A percentile compares a stretch with the other conserved stretches of the same genome.
These are phyloP conservation scores for Trametes cinnabarina DNA, from an alignment of 768 basidiomycete genomes.

Conservation along the genomic window DNA sequence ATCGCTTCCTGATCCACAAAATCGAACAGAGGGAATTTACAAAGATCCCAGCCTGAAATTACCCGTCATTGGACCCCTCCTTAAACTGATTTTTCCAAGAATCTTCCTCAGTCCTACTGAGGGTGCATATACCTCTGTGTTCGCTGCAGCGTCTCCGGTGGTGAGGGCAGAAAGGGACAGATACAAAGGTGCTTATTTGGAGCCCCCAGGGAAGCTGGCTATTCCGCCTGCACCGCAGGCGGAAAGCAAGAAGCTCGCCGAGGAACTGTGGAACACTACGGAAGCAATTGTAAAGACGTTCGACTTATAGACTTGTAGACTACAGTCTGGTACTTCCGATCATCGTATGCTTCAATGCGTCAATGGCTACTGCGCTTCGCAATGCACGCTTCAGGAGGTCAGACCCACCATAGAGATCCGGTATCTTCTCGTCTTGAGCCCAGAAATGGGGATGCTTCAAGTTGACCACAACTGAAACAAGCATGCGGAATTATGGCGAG, in stretches of 20 bases:
- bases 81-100: slow-evolving; percentile 22
- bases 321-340: too few species aligned
- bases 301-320: slow-evolving; percentile 21
- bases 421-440: too few species aligned
- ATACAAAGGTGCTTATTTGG: slow-evolving; percentile 39
- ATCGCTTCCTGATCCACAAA: neutral
- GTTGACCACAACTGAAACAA: too few species aligned
- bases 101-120: slow-evolving; percentile 31
- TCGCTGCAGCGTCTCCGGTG: slow-evolving; percentile 39
- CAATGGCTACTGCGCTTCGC: too few species aligned
- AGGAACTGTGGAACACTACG: slow-evolving; percentile 41
- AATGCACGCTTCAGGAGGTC: too few species aligned
- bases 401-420: too few species aligned
- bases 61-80: neutral
- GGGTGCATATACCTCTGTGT: slow-evolving; percentile 38
- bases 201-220: slow-evolving; percentile 33
- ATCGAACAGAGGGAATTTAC: slow-evolving; percentile 12
- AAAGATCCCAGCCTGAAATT: slow-evolving; percentile 6
- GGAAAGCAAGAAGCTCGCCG: slow-evolving; percentile 32
- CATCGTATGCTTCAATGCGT: too few species aligned
- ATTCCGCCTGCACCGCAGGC: slow-evolving; percentile 28
- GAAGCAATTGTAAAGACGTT: slow-evolving; percentile 32
- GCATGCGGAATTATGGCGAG: too few species aligned
- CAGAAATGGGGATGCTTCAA: too few species aligned
- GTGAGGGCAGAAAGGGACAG: slow-evolving; percentile 34